Conservation (phyloP, 306 rosid genomes). For the Ormosia emarginata region DNA sequence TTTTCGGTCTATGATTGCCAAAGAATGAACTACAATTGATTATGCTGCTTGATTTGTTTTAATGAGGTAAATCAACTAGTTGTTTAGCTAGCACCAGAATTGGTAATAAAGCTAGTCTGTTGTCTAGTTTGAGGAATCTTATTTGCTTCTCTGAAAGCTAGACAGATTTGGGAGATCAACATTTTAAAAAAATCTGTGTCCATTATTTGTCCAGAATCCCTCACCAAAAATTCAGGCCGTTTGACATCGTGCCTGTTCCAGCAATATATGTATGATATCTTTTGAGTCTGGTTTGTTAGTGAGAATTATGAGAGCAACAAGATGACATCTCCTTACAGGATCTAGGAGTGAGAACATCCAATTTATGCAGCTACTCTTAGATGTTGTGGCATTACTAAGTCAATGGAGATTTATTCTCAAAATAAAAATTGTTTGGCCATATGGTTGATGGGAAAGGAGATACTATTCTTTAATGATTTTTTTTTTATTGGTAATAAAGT, state of each 20-base stretch:
- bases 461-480: neutral
- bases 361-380: neutral
- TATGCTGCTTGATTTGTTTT: neutral
- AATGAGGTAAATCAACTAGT: neutral
- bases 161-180: neutral
- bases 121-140: neutral
- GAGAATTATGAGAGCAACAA: neutral
- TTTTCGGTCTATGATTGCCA: neutral
- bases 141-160: neutral
- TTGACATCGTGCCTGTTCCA: neutral
- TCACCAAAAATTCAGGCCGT: neutral
- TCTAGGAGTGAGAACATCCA: neutral
- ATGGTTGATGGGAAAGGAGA: neutral
- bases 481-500: neutral
- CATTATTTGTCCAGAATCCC: neutral
- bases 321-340: neutral
- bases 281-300: neutral
- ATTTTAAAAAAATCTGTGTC: neutral
- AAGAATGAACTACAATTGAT: neutral
- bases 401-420: neutral
- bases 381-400: neutral
- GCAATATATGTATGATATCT: neutral
- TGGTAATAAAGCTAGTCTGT: neutral
- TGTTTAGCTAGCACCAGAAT: neutral
- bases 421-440: neutral